Base-by-base conservation (phyloP, 257 asterid genomes). In the Asclepias syriaca region DNA sequence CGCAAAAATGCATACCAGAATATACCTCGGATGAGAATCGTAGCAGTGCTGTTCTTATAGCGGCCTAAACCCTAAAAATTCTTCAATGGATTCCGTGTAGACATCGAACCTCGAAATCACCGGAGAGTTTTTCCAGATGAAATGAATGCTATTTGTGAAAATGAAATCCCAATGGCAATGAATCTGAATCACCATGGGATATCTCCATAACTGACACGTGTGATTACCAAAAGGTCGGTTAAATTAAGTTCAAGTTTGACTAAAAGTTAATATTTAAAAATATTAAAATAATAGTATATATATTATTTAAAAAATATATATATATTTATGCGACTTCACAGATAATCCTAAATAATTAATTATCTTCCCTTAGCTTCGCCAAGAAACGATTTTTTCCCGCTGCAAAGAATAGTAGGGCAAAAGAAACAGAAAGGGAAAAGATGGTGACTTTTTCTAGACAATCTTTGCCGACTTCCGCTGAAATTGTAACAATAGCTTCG, bases 401-500 rank as follows among this genome's bases (percentile, higher is more conserved):
- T 24, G 50, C 54, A 1, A 34, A 16, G 24, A 15, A 18, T 1
- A 5, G 57, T 55, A 37, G 5, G 29, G 48, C 48, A 43, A 43
- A 43, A 8, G 7, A 8, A 7, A 43, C 39, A 43, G 8, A 53
- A 6, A 53, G 3, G 10, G 8, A 58, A 39, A 59, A 57, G 66
- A 59, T 24, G 71, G 74, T 84, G 87, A 50, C 13, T 55, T 82
- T 78, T 6, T 80, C 81, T 8, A 66, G 40, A 3, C 87, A 85
- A 73, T 65, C 80, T 51, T 61, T 77, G 34, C 85, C 87, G 9
- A 78, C 90, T 4, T 43, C 88, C n/a, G 72, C 81, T 71, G 68
- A 81, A 18, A 50, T 86, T 40, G 57, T 91, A 15, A 76, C 92
- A 21, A 81, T 89, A 21, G 86, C 87, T 0, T 87, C 93, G 27